Base-by-base conservation (phyloP, 306 rosid genomes). In the Glycine latifolia region DNA sequence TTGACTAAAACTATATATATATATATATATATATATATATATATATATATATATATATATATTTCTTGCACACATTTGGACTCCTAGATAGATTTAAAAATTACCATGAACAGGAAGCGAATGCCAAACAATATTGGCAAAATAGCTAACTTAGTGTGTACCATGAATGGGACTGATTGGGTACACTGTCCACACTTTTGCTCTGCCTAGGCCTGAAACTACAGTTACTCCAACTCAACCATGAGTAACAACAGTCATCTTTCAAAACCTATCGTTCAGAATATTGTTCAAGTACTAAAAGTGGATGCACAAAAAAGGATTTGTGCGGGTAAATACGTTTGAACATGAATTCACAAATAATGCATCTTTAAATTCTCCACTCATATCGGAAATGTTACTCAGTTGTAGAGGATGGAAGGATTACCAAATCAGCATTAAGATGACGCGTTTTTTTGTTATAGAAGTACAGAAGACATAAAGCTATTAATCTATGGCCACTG, bases 201-300 rank as follows among this genome's bases (percentile, higher is more conserved):
- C 60, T 76, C 48, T 46, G 48, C 35, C 60, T 60, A 41, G 37
- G 71, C 48, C 59, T 58, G 54, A 60, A 59, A 76, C 48, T 63
- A 35, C 52, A 39, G 73, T 76, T 8, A 47, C 13, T 46, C 11
- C 35, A 44, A 75, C 26, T 58, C 44, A 75, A 75, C 48, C 63
- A 77, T 10, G 10, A 41, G 31, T 54, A 54, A 37, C 14, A 50
- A 65, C 44, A 37, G 72, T 11, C 46, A 43, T 67, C 14, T 13
- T n/a, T 41, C 33, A 37, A 65, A 65, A 62, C 71, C 17, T 65
- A 65, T 3, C 10, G 26, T 65, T 65, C 26, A 65, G 48, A 65
- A 65, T 65, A 26, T 10, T 65, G 6, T 7, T 65, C 47, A 63
- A 1, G 17, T 13, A 6, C 47, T 63, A 12, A 33, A 5, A 63